These are phyloP conservation scores for Priceomyces melissophilus DNA, from an alignment of 805 yeast genomes.

Conservation along the genomic window DNA sequence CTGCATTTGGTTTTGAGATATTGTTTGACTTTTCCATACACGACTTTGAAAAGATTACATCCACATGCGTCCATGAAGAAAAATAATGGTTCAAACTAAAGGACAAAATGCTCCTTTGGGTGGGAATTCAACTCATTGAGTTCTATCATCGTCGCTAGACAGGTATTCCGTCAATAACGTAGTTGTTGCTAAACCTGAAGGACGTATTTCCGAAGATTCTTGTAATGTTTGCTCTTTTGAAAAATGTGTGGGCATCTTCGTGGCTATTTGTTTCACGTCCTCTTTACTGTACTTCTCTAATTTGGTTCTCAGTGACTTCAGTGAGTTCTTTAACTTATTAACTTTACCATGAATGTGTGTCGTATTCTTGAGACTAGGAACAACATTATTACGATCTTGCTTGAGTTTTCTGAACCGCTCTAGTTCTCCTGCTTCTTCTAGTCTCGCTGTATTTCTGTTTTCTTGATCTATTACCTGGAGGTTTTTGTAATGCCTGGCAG, in stretches of 20 bases:
- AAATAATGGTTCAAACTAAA: too few relatives aligned
- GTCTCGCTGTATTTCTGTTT: slow-evolving; percentile 15
- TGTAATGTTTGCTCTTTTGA: too few relatives aligned
- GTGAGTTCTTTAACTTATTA: background rate
- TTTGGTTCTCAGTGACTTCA: background rate
- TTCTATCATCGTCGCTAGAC: slow-evolving; percentile 10
- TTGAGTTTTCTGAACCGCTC: slow-evolving; percentile 8
- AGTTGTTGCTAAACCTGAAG: too few relatives aligned
- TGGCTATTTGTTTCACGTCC: background rate
- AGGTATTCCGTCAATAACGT: slow-evolving; percentile 7
- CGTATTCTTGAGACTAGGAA: background rate
- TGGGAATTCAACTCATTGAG: background rate
- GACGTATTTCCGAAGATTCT: too few relatives aligned
- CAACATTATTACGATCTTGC: slow-evolving; percentile 1
- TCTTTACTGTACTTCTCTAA: background rate
- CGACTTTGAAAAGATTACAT: too few relatives aligned
- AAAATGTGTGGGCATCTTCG: too few relatives aligned
- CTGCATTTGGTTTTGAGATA: background rate
- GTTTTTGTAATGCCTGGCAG: slow-evolving; percentile 32
- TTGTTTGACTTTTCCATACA: background rate
- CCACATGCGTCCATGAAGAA: too few relatives aligned
- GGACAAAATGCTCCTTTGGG: too few relatives aligned
- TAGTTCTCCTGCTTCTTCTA: slow-evolving; percentile 20
- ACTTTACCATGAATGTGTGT: slow-evolving; percentile 1
- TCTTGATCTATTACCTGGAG: slow-evolving; percentile 17